A percentile compares a stretch with the other conserved stretches of the same genome.
Evolutionary conservation across 495 filamentous ascomycete genomes (phyloP).

Genomic region (Penicillium argentinense): DNA sequence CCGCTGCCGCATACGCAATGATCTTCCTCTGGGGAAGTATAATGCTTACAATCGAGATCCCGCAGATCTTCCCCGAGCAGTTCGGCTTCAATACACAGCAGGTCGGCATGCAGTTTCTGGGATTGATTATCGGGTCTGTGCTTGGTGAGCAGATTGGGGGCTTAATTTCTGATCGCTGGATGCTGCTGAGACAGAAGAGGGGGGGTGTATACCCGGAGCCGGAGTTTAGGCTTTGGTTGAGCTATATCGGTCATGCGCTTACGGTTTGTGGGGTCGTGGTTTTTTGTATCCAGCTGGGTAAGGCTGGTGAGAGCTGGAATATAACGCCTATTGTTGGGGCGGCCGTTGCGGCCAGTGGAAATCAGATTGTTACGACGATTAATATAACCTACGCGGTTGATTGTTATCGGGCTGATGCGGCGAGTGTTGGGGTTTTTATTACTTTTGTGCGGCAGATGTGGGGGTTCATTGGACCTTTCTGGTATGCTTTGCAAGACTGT

Average conservation of each 20-base stretch:
- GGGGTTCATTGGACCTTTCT: slow-evolving; percentile 61
- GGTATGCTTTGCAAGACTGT: too few species aligned
- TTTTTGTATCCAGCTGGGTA: slow-evolving; percentile 47
- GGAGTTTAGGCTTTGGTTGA: slow-evolving; percentile 55
- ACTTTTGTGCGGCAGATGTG: slow-evolving; percentile 54
- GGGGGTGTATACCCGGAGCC: slow-evolving; percentile 28
- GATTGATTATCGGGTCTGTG: slow-evolving; percentile 54
- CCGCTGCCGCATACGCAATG: slow-evolving; percentile 52
- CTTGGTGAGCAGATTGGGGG: slow-evolving; percentile 59
- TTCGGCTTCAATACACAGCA: slow-evolving; percentile 54
- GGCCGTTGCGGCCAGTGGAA: slow-evolving; percentile 51
- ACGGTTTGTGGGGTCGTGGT: slow-evolving; percentile 51
- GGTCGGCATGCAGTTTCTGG: slow-evolving; percentile 54
- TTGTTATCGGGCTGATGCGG: slow-evolving; percentile 48
- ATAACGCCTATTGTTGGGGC: slow-evolving; percentile 52
- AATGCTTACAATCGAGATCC: slow-evolving; percentile 51
- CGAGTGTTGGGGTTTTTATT: slow-evolving; percentile 57
- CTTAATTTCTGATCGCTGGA: slow-evolving; percentile 50
- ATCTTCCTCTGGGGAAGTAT: slow-evolving; percentile 52
- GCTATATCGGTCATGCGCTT: slow-evolving; percentile 48
- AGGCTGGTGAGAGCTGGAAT: slow-evolving; percentile 44
- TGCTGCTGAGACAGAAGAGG: slow-evolving; percentile 33
- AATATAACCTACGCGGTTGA: slow-evolving; percentile 58
- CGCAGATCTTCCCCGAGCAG: slow-evolving; percentile 49
- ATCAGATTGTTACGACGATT: slow-evolving; percentile 58